Conservation (phyloP, 352 stramenopile species). For the Thraustochytrium striatum region DNA sequence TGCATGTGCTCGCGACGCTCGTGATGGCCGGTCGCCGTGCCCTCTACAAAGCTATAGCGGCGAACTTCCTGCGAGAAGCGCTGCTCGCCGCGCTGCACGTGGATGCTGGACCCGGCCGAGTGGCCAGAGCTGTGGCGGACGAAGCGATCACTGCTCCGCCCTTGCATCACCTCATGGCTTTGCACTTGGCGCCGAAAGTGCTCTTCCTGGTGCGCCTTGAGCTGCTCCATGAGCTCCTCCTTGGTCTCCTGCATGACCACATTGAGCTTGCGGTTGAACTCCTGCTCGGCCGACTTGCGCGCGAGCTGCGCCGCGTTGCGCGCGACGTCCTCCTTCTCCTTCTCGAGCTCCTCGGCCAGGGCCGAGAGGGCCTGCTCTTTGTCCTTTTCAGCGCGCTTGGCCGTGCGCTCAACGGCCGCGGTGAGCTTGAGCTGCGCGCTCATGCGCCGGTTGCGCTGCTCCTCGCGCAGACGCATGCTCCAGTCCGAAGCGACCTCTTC, state of each 20-base stretch:
- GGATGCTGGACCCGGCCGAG: neutral
- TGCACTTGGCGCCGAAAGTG: neutral
- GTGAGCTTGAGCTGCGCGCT: slow-evolving; percentile 28
- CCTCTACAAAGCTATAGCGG: slow-evolving; percentile 6
- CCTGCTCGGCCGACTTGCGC: slow-evolving; percentile 25
- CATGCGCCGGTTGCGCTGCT: slow-evolving; percentile 15
- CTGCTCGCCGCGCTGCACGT: neutral
- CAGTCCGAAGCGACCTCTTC: slow-evolving; percentile 15
- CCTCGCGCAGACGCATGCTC: neutral
- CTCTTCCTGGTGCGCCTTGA: neutral
- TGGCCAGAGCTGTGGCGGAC: neutral
- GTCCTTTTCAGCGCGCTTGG: slow-evolving; percentile 1
- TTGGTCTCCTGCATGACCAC: slow-evolving; percentile 1
- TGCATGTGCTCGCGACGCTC: neutral
- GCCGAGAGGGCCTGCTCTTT: slow-evolving; percentile 23
- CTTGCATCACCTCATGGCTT: too few species aligned
- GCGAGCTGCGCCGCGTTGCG: slow-evolving; percentile 31
- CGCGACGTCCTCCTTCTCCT: slow-evolving; percentile 26
- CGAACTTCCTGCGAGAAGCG: neutral
- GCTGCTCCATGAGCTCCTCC: slow-evolving; percentile 1
- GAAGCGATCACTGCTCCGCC: neutral
- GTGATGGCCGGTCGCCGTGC: neutral
- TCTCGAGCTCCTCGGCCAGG: slow-evolving; percentile 21
- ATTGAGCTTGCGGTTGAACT: slow-evolving; percentile 19
- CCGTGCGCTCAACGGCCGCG: neutral